A percentile compares a stretch with the other conserved stretches of the same genome.
Evolutionary conservation across 768 basidiomycete species (phyloP).

Genomic region (Boletellus emodensis): DNA sequence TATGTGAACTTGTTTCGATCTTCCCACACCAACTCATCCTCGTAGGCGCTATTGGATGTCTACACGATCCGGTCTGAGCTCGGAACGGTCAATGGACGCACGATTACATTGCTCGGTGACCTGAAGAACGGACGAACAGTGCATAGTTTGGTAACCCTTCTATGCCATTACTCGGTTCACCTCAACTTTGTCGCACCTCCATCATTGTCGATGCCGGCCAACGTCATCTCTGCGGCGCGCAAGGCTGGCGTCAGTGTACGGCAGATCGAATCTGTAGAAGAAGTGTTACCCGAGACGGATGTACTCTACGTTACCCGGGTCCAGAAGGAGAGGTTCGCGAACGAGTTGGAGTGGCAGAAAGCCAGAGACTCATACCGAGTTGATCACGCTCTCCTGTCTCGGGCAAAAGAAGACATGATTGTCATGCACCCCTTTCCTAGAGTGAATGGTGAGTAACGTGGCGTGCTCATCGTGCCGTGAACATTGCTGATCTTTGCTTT

Average conservation of each 20-base stretch:
- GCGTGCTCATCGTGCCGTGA: background rate
- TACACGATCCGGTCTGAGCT: conserved; percentile 97
- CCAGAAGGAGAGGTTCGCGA: conserved; percentile 90
- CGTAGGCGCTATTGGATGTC: conserved; percentile 75
- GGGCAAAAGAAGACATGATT: conserved; percentile 96
- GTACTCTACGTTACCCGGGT: conserved; percentile 96
- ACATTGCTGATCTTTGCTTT: conserved; percentile 7
- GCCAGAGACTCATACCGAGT: conserved; percentile 92
- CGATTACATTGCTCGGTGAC: conserved; percentile 90
- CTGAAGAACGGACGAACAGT: conserved; percentile 98
- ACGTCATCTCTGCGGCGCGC: conserved; percentile 76
- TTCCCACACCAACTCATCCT: background rate
- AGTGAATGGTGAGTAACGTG: conserved; percentile 62
- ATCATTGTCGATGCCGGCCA: conserved; percentile 83
- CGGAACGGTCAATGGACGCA: conserved; percentile 95
- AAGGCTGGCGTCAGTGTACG: conserved; percentile 77
- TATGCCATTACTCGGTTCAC: conserved; percentile 88
- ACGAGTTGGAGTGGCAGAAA: conserved; percentile 76
- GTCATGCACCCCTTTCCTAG: conserved; percentile 99
- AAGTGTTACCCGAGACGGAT: conserved; percentile 88
- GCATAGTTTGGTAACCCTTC: conserved; percentile 88
- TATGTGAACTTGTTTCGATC: conserved; percentile 29
- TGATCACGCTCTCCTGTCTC: conserved; percentile 88
- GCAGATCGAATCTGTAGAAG: conserved; percentile 85
- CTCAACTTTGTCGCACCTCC: conserved; percentile 94